These are phyloP conservation scores for Drosera spatulata DNA, from an alignment of 179 eudicot species.

Conservation along the genomic window DNA sequence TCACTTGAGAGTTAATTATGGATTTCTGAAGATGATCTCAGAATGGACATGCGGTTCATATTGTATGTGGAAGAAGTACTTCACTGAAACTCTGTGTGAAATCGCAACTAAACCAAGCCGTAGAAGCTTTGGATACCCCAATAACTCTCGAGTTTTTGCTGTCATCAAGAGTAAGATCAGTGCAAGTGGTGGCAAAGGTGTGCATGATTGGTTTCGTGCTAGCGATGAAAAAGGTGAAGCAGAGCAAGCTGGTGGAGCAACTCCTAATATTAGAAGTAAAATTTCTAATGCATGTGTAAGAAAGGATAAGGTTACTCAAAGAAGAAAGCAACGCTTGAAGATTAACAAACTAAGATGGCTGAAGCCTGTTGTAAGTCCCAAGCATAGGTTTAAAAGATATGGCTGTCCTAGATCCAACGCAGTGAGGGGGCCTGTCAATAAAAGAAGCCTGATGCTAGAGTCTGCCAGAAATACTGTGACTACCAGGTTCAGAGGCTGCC, in stretches of 20 bases:
- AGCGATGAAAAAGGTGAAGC: not conserved
- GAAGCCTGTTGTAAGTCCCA: conserved; percentile 9
- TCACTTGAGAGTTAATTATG: conserved; percentile 29
- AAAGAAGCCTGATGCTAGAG: no score
- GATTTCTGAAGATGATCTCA: conserved; percentile 35
- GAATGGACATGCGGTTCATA: conserved; percentile 46
- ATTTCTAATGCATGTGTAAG: conserved; percentile 8
- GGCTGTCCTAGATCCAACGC: conserved; percentile 12
- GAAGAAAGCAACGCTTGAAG: conserved; percentile 10
- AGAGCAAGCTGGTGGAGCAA: not conserved
- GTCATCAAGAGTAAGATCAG: conserved; percentile 11
- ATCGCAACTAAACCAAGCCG: conserved; percentile 13
- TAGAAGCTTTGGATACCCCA: conserved; percentile 6
- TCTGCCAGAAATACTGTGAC: not conserved
- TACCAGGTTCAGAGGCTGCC: conserved; percentile 8
- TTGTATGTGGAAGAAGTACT: conserved; percentile 34
- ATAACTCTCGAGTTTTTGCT: conserved; percentile 4
- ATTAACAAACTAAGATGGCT: conserved; percentile 15
- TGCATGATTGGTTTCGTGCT: not conserved
- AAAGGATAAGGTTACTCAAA: conserved; percentile 7
- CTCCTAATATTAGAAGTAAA: conserved; percentile 3
- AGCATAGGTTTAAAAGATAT: conserved; percentile 9
- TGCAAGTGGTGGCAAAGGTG: not conserved
- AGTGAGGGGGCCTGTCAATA: conserved; percentile 5
- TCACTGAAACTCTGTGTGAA: conserved; percentile 20